Evolutionary conservation across 495 filamentous ascomycete species (phyloP).

Genomic region (Trichocladium antarcticum): DNA sequence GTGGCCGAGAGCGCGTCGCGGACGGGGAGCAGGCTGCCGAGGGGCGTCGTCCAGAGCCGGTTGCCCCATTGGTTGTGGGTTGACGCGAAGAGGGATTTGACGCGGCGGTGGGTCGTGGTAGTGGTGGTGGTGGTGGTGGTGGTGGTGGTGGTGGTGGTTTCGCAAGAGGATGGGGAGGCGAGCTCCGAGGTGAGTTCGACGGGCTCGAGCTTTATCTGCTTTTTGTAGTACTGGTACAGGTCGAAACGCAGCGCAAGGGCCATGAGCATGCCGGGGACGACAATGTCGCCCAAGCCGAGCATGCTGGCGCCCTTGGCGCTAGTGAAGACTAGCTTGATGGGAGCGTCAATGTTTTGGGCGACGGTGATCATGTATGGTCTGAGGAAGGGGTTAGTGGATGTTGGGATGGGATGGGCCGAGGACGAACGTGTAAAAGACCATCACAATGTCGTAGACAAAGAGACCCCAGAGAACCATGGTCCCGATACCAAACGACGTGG

Average conservation of each 20-base stretch:
- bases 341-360: conserved; percentile 78
- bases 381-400: neutral
- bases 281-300: conserved; percentile 88
- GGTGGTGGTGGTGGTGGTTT: conserved; percentile 19
- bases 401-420: neutral
- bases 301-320: conserved; percentile 59
- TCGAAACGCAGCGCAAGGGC: conserved; percentile 83
- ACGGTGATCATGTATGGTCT: conserved; percentile 90
- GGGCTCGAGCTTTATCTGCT: conserved; percentile 28
- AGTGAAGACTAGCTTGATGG: conserved; percentile 86
- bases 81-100: conserved; percentile 47
- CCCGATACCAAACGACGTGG: conserved; percentile 78
- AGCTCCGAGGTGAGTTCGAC: conserved; percentile 26
- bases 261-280: conserved; percentile 89
- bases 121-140: conserved; percentile 19
- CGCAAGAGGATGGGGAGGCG: neutral
- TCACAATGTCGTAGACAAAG: conserved; percentile 92
- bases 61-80: conserved; percentile 70
- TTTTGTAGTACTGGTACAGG: conserved; percentile 68
- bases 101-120: conserved; percentile 25
- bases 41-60: conserved; percentile 60
- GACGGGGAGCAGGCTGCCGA: conserved; percentile 20
- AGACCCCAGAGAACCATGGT: conserved; percentile 63
- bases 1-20: conserved; percentile 34
- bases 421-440: conserved; percentile 84